Evolutionary conservation across 1,284 basidiomycete species (phyloP), one percentile per base, ranked within the genome.

Genomic region (Marasmius tenuissimus): DNA sequence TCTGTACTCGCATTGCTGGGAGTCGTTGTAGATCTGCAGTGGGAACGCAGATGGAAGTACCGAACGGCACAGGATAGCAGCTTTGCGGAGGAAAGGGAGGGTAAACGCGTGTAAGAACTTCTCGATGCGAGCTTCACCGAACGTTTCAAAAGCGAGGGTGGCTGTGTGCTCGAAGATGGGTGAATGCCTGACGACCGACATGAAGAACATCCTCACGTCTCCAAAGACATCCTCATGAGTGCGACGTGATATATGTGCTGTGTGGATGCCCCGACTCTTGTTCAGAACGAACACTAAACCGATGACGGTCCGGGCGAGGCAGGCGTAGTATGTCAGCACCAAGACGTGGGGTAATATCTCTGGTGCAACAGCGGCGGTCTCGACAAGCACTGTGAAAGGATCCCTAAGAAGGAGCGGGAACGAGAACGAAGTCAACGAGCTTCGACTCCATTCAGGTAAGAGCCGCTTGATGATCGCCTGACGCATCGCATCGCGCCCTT

Each of bases 21-120:
- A 64, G n/a, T 70, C 71, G 34, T 67, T 73, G 34, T 75, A 71
- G 16, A 78, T 69, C 11, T 83, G 80, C 5, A 82, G 81, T 1
- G 83, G 76, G 67, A 91, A 89, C 14, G 85, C 80, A 33, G 76
- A 79, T 8, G 85, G 91, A 63, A 92, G 81, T 20, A 95, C 81
- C 0, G 93, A 86, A 12, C 91, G 88, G 66, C 90, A 93, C 9
- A 98, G 82, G 45, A 98, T 93, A 6, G 94, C 89, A 0, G 93
- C 93, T 4, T 93, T 87, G 40, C 96, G 89, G n/a, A 98, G 83
- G 82, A 98, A 98, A 1, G 96, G 96, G 7, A 99, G 80, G 0
- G 94, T 96, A 75, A 96, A 94, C 0, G 88, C 83, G 72, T 97
- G 96, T 52, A 98, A 77, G 56, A 97, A 77, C 75, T 92, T 94